Conservation (phyloP, 345 rosid genomes). For the Citrus medica region DNA sequence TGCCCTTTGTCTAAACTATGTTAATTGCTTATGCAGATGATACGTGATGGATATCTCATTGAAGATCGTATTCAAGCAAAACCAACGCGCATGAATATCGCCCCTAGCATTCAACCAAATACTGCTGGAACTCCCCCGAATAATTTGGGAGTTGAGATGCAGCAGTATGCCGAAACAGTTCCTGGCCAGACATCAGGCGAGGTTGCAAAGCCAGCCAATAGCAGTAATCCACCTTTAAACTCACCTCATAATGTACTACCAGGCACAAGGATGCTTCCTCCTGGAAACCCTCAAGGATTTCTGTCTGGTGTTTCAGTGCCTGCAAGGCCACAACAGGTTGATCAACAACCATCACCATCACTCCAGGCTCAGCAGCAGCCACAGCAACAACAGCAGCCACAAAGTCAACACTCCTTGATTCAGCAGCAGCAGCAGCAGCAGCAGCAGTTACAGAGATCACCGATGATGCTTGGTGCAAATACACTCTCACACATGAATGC, state of each 20-base stretch:
- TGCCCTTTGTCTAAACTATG: constrained; percentile 10
- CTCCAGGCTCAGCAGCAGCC: constrained; percentile 42
- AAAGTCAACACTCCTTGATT: constrained; percentile 51
- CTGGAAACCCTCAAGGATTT: constrained; percentile 66
- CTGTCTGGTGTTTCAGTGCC: constrained; percentile 64
- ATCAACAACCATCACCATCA: constrained; percentile 44
- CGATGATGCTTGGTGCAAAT: constrained; percentile 58
- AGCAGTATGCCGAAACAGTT: constrained; percentile 58
- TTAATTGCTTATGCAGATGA: constrained; percentile 56
- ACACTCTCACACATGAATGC: constrained; percentile 58
- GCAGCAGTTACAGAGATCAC: constrained; percentile 71
- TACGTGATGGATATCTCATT: constrained; percentile 49
- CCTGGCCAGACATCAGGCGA: constrained; percentile 54
- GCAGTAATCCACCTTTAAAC: constrained; percentile 43
- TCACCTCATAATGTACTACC: constrained; percentile 47
- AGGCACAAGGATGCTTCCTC: constrained; percentile 68
- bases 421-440: constrained; percentile 81
- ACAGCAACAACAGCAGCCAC: constrained; percentile 36
- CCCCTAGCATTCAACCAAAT: constrained; percentile 49
- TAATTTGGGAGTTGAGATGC: constrained; percentile 51
- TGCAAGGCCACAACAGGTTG: constrained; percentile 58
- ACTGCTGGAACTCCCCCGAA: constrained; percentile 41
- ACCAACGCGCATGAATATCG: constrained; percentile 41
- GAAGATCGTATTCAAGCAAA: constrained; percentile 59
- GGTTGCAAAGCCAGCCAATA: constrained; percentile 41